Evolutionary conservation across 176 grass and related monocot genomes (phyloP).

Genomic region (Metroxylon sagu): DNA sequence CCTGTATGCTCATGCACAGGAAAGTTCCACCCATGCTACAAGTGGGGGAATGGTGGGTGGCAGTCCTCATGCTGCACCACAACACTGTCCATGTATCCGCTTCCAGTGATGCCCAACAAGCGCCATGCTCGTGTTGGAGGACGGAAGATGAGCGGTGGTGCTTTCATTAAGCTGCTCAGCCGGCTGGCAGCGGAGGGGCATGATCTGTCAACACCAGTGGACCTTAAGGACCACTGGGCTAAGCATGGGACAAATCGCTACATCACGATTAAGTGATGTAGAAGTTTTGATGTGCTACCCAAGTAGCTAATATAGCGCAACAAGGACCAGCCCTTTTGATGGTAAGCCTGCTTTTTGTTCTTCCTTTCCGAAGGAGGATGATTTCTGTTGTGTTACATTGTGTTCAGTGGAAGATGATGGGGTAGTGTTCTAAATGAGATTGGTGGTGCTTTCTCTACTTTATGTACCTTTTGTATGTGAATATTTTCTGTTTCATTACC

Average conservation of each 20-base stretch:
- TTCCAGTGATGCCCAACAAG: slow-evolving; percentile 80
- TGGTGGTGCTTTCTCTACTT: too few relatives aligned
- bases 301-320: too few relatives aligned
- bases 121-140: slow-evolving; percentile 76
- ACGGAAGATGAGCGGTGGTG: slow-evolving; percentile 82
- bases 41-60: slow-evolving; percentile 87
- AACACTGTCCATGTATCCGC: slow-evolving; percentile 68
- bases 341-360: too few relatives aligned
- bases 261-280: slow-evolving; percentile 63
- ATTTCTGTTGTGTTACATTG: too few relatives aligned
- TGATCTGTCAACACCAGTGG: slow-evolving; percentile 56
- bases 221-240: slow-evolving; percentile 93
- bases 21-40: slow-evolving; percentile 61
- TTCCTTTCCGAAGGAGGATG: too few relatives aligned
- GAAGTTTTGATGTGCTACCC: too few relatives aligned
- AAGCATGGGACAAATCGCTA: slow-evolving; percentile 88
- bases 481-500: too few relatives aligned
- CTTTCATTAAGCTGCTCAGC: slow-evolving; percentile 75
- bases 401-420: too few relatives aligned
- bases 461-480: too few relatives aligned
- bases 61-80: slow-evolving; percentile 86
- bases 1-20: slow-evolving; percentile 74
- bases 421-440: too few relatives aligned
- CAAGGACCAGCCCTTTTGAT: too few relatives aligned
- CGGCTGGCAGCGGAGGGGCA: slow-evolving; percentile 70